Percentiles rank a stretch among this genome's conserved stretches.
Conservation (phyloP, 352 stramenopile species). For the Globisporangium uncinulatum region DNA sequence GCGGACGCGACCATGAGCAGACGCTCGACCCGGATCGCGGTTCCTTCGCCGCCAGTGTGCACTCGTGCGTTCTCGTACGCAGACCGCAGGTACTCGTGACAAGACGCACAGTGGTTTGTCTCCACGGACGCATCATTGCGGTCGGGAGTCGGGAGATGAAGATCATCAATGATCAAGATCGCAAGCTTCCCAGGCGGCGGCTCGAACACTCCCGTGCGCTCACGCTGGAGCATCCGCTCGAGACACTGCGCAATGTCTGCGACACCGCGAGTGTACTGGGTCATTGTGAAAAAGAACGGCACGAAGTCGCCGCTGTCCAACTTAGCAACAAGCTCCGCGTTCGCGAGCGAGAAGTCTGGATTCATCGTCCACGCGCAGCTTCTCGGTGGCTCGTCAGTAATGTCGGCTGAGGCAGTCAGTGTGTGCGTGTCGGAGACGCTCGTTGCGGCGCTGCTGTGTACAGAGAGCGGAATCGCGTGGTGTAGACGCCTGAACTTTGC, state of each 20-base stretch:
- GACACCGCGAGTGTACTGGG: conserved; percentile 11
- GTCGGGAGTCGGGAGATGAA: conserved; percentile 28
- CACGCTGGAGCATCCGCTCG: conserved; percentile 50
- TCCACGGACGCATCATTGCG: background rate
- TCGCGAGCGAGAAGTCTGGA: conserved; percentile 8
- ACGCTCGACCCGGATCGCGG: conserved; percentile 22
- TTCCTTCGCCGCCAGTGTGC: conserved; percentile 14
- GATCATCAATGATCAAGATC: conserved; percentile 46
- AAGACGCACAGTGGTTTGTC: conserved; percentile 7
- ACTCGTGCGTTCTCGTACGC: conserved; percentile 27
- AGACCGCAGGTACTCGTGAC: conserved; percentile 27
- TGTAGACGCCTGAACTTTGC: conserved; percentile 17
- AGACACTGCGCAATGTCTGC: conserved; percentile 30
- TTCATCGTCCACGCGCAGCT: conserved; percentile 4
- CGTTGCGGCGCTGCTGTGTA: background rate
- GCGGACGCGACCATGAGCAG: conserved; percentile 33
- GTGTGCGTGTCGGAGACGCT: too few relatives aligned
- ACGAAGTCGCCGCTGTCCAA: conserved; percentile 36
- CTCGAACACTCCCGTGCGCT: conserved; percentile 40
- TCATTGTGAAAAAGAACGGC: conserved; percentile 44
- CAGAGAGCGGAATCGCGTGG: background rate
- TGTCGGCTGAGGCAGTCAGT: background rate
- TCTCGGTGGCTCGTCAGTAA: background rate
- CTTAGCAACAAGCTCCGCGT: conserved; percentile 13
- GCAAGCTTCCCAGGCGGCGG: conserved; percentile 47